Percentiles rank a stretch among this genome's conserved stretches.
Evolutionary conservation across 1,139 yeast genomes (phyloP).

Genomic region (Scheffersomyces cryptocercus): DNA sequence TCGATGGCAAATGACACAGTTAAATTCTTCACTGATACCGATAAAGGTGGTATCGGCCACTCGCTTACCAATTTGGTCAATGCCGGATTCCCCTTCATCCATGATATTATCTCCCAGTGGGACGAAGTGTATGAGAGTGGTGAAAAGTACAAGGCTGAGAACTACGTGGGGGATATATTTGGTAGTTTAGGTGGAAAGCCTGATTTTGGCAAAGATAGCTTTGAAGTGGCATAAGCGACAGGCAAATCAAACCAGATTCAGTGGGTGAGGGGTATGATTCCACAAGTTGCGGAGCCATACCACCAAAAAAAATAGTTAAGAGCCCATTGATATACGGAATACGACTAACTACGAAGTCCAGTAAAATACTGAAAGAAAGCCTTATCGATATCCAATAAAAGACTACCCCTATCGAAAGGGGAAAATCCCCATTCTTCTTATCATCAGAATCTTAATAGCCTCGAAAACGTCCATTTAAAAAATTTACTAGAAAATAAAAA

Average conservation of each 20-base stretch:
- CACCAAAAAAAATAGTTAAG: too few relatives aligned
- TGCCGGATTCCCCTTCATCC: conserved; percentile 55
- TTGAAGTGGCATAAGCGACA: not conserved
- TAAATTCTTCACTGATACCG: conserved; percentile 47
- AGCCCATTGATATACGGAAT: too few relatives aligned
- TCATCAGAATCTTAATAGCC: too few relatives aligned
- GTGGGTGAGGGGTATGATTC: too few relatives aligned
- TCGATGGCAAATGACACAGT: conserved; percentile 39
- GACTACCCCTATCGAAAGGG: too few relatives aligned
- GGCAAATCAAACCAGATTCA: too few relatives aligned
- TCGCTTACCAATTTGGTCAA: conserved; percentile 51
- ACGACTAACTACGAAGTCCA: too few relatives aligned
- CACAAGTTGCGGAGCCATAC: too few relatives aligned
- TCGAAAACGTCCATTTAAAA: not conserved
- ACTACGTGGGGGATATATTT: conserved; percentile 60
- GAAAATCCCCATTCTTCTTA: too few relatives aligned
- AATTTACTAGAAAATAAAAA: not conserved
- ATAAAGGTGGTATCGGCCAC: conserved; percentile 52
- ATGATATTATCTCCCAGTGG: conserved; percentile 54
- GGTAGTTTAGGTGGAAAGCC: conserved; percentile 42
- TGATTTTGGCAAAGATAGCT: conserved; percentile 4
- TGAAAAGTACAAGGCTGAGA: conserved; percentile 39
- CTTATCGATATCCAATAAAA: too few relatives aligned
- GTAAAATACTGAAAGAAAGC: too few relatives aligned
- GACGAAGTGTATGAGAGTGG: conserved; percentile 39